Base-by-base conservation (phyloP, 2,329 filamentous ascomycete genomes). In the Fusarium napiforme region DNA sequence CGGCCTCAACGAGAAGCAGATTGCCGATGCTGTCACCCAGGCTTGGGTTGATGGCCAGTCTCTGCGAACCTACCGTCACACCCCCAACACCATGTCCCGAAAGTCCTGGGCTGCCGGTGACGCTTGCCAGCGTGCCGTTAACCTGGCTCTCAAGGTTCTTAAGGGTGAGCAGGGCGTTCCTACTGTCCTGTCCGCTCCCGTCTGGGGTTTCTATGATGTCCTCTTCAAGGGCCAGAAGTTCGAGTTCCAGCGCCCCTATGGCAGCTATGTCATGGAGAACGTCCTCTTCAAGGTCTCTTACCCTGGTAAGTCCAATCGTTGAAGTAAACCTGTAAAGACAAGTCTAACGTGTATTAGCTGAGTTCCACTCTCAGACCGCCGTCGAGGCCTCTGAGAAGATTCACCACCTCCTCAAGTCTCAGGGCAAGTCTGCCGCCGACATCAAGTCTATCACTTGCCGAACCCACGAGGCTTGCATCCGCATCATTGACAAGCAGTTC, bases 401-500 rank as follows among this genome's bases (percentile, higher is more conserved):
- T 81, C 91, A 95, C 88, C 89, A 91, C 83, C 91, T 94, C 84
- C 91, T 99, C 74, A 92, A 93, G 83, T 87, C 90, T 46, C 87
- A 93, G 87, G 96, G 95, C 85, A 97, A 98, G 89, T 93, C 92
- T 60, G 95, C 95, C 64, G 93, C 92, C 77, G 96, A 99, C 83
- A 97, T 99, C 87, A 96, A 97, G 87, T 89, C 89, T 71, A 90
- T 99, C 79, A 95, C 93, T 78, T 97, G 96, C 90, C 93, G 96
- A 79, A 99, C 96, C 14, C 96, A 99, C 87, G 96, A 99, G 86
- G 96, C 96, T 67, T 98, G 96, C 87, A 91, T 99, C 82, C 95
- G 96, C 80, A 99, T 99, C 85, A 99, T 99, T 80, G 96, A 99
- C 90, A 99, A 99, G 90, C 96, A 99, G 86, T 97, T 97, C 90